Conservation (phyloP, 306 rosid species). For the Glycyrrhiza uralensis region DNA sequence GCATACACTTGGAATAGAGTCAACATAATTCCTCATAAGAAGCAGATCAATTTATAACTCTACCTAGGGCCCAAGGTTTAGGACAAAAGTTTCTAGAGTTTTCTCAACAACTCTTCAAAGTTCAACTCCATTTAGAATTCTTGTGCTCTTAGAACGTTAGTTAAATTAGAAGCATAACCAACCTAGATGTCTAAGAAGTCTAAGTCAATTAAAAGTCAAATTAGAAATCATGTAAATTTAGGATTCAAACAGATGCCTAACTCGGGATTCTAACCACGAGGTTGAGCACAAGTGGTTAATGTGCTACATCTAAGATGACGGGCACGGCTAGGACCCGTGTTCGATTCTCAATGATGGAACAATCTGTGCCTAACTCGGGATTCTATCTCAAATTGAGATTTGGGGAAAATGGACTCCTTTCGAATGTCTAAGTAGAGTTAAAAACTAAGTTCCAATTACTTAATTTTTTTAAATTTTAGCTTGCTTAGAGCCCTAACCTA, state of each 20-base stretch:
- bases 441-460: background rate
- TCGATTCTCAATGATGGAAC: too few species aligned
- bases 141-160: background rate
- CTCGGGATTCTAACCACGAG: too few species aligned
- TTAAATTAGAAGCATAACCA: background rate
- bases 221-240: background rate
- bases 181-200: background rate
- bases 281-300: too few species aligned
- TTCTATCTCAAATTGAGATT: background rate
- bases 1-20: background rate
- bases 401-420: background rate
- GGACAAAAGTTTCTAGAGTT: background rate
- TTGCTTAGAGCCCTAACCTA: background rate
- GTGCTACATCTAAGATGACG: too few species aligned
- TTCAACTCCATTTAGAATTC: background rate
- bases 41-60: background rate
- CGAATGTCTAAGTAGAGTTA: background rate
- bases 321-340: too few species aligned
- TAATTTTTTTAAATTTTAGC: background rate
- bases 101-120: background rate
- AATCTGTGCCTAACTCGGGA: too few species aligned
- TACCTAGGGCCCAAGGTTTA: background rate
- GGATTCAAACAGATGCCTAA: background rate
- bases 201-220: background rate
- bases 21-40: background rate